Evolutionary conservation across 495 filamentous ascomycete genomes (phyloP).

Genomic region (Penicillium cinerascens): DNA sequence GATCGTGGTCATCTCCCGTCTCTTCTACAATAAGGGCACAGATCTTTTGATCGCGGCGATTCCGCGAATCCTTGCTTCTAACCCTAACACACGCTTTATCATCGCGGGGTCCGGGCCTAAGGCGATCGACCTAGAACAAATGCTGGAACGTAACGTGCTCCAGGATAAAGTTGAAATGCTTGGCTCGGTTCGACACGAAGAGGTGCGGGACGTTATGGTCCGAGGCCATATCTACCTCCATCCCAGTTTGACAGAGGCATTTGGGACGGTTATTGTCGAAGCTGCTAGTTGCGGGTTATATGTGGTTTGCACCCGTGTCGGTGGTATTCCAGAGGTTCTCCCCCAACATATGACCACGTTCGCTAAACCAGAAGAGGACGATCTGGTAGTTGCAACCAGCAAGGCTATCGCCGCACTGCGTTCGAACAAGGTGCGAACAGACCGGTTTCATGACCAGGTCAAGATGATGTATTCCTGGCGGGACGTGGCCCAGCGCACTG

Average conservation of each 20-base stretch:
- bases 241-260: slow-evolving; percentile 91
- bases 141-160: slow-evolving; percentile 92
- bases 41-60: slow-evolving; percentile 93
- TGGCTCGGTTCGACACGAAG: slow-evolving; percentile 88
- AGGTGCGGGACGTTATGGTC: slow-evolving; percentile 98
- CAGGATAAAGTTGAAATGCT: slow-evolving; percentile 92
- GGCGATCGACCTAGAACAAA: slow-evolving; percentile 95
- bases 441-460: slow-evolving; percentile 93
- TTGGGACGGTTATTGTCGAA: slow-evolving; percentile 96
- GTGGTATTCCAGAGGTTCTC: slow-evolving; percentile 93
- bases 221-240: slow-evolving; percentile 95
- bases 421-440: slow-evolving; percentile 85
- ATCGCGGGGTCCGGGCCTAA: slow-evolving; percentile 95
- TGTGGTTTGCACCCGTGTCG: slow-evolving; percentile 93
- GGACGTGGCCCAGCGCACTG: slow-evolving; percentile 86
- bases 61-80: slow-evolving; percentile 79
- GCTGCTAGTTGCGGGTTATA: slow-evolving; percentile 93
- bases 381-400: slow-evolving; percentile 66
- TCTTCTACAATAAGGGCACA: slow-evolving; percentile 98
- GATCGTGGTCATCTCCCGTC: slow-evolving; percentile 92
- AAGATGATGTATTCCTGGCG: slow-evolving; percentile 98
- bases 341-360: slow-evolving; percentile 87
- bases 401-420: slow-evolving; percentile 87
- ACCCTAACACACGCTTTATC: slow-evolving; percentile 94
- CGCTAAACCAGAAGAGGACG: slow-evolving; percentile 69